Percentiles rank a stretch among this genome's conserved stretches.
Conservation (phyloP, 768 basidiomycete species). For the Phanerochaete carnosa region DNA sequence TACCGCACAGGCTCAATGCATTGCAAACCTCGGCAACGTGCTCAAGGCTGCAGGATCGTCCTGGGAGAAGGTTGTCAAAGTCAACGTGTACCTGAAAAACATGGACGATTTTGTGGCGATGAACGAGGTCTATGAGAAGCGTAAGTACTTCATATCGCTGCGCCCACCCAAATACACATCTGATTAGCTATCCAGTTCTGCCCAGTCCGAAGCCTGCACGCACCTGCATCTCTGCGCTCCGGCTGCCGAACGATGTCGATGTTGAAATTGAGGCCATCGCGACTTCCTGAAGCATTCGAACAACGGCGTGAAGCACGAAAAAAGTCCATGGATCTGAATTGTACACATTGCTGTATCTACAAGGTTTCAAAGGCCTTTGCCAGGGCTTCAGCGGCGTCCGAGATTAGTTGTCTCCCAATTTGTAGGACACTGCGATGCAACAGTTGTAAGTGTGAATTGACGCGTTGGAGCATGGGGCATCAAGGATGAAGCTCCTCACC, state of each 20-base stretch:
- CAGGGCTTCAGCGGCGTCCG: slow-evolving; percentile 35
- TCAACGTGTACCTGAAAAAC: slow-evolving; percentile 60
- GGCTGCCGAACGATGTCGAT: slow-evolving; percentile 65
- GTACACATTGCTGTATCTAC: neutral
- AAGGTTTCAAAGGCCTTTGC: slow-evolving; percentile 28
- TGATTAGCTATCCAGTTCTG: slow-evolving; percentile 31
- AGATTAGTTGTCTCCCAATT: slow-evolving; percentile 34
- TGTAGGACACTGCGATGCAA: slow-evolving; percentile 32
- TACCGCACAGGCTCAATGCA: slow-evolving; percentile 46
- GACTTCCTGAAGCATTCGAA: slow-evolving; percentile 19
- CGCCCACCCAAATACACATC: neutral
- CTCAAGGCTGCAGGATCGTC: slow-evolving; percentile 52
- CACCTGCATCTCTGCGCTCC: slow-evolving; percentile 72
- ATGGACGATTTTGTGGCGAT: slow-evolving; percentile 55
- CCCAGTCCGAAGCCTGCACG: slow-evolving; percentile 66
- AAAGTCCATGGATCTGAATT: neutral
- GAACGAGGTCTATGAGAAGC: slow-evolving; percentile 56
- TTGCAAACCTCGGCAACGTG: slow-evolving; percentile 52
- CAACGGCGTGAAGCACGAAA: neutral
- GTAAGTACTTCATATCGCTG: slow-evolving; percentile 23
- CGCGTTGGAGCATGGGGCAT: slow-evolving; percentile 7
- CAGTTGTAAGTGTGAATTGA: neutral
- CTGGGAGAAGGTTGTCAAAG: slow-evolving; percentile 54
- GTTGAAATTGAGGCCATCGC: slow-evolving; percentile 74
- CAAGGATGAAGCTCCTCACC: slow-evolving; percentile 31